Percentiles rank a stretch among this genome's conserved stretches.
phyloP scores from a whole-genome alignment of 352 stramenopile species.

The Globisporangium acanthophoron region DNA sequence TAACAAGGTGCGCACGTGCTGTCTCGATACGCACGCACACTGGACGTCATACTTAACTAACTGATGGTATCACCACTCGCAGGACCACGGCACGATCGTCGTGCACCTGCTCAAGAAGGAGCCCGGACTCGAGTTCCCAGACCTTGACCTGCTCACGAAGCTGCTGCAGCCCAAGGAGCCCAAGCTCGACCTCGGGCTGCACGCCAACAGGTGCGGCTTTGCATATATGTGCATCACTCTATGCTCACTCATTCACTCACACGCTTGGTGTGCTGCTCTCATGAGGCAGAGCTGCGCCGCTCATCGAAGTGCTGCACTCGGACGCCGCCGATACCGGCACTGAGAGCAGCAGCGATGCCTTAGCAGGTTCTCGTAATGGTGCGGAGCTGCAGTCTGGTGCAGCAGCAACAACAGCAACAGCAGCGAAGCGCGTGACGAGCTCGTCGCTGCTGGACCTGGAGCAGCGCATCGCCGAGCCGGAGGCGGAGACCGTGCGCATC shows the following conservation, averaged over 20 bases:
- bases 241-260: background rate
- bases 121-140: constrained; percentile 82
- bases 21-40: background rate
- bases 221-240: background rate
- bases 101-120: constrained; percentile 89
- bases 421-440: constrained; percentile 9
- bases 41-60: background rate
- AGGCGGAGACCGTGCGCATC: constrained; percentile 20
- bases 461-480: constrained; percentile 22
- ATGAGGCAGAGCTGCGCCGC: constrained; percentile 31
- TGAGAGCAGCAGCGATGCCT: background rate
- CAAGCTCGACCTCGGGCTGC: constrained; percentile 26
- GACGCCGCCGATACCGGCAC: constrained; percentile 11
- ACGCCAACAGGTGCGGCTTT: constrained; percentile 21
- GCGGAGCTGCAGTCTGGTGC: background rate
- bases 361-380: too few species aligned
- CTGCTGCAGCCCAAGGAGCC: constrained; percentile 71
- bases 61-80: background rate
- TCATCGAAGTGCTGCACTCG: constrained; percentile 83
- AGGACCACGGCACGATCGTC: constrained; percentile 92
- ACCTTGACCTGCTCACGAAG: constrained; percentile 92
- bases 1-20: constrained; percentile 48
- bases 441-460: constrained; percentile 57
- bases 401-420: too few species aligned
- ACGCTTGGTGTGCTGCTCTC: background rate